Evolutionary conservation across 768 basidiomycete species (phyloP), one percentile per base, ranked within the genome.

Genomic region (Kockovaella imperatae): DNA sequence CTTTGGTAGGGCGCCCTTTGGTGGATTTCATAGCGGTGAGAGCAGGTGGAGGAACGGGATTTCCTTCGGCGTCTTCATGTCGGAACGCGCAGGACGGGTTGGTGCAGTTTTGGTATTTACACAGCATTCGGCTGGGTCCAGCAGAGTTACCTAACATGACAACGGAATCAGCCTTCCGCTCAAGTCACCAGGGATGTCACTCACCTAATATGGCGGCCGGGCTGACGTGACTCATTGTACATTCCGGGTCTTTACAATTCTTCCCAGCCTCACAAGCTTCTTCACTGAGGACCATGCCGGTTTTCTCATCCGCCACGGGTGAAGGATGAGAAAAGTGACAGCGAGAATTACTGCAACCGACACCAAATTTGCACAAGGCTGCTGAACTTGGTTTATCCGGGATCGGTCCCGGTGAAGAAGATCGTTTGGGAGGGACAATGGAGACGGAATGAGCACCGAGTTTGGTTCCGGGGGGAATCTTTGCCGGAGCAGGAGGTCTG

Each of bases 271-370:
- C 86, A 70, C 95, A 99, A 17, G 87, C 76, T 49, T 97, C 93
- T 49, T 86, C 89, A 60, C 86, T 93, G 47, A 99, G 76, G 1
- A 97, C 95, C 54, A 99, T 79, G 7, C 91, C 95, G 60, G 86
- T 90, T 73, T 93, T 89, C 26, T 84, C 77, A 15, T 93, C 95
- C 5, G 95, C 91, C 3, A 90, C 87, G n/a, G 95, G 95, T 7
- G 86, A 89, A 4, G 95, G 91, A 70, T 99, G 95, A 7, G 88
- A 87, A 70, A 81, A 97, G 15, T 84, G 78, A 70, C 95, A 99
- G 38, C 83, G 77, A 0, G 84, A 77, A 69, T 96, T 93, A 41
- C 83, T 84, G 72, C 95, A 99, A 57, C 90, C 93, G 20, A 83
- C 76, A 10, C 79, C 82, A 56, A 86, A 97, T 73, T 95, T 95